phyloP scores from a whole-genome alignment of 306 rosid genomes.

The Quercus gilva region DNA sequence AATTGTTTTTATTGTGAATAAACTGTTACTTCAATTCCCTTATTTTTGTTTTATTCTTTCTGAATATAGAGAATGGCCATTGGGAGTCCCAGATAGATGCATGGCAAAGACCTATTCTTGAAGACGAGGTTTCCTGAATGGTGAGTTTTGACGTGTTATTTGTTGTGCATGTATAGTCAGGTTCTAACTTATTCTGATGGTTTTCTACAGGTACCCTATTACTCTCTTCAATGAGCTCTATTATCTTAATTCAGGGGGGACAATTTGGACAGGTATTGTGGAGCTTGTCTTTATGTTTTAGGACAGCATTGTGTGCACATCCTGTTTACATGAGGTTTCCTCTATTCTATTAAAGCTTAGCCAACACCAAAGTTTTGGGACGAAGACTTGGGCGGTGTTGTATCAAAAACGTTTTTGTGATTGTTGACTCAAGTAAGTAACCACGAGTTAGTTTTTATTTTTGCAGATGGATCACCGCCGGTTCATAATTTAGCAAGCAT shows the following conservation, averaged over 20 bases:
- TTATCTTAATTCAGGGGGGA: constrained; percentile 85
- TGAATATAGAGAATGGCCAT: constrained; percentile 50
- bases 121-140: constrained; percentile 94
- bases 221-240: constrained; percentile 94
- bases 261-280: constrained; percentile 88
- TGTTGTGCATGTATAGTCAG: constrained; percentile 2
- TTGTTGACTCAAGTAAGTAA: not conserved
- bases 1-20: no score
- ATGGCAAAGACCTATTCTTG: constrained; percentile 92
- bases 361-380: no score
- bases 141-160: constrained; percentile 46
- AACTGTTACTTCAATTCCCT: not conserved
- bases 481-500: constrained; percentile 43
- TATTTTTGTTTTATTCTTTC: not conserved
- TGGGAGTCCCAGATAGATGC: constrained; percentile 93
- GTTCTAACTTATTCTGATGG: constrained; percentile 24
- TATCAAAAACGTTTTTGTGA: not conserved
- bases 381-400: no score
- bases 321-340: no score
- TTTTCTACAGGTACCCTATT: constrained; percentile 68
- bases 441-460: constrained; percentile 2
- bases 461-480: constrained; percentile 77
- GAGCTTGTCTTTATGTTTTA: not conserved
- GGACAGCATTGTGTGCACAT: no score
- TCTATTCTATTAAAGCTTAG: no score